Evolutionary conservation across 2,329 filamentous ascomycete genomes (phyloP), one percentile per base, ranked within the genome.

Genomic region (Talaromyces verruculosus): DNA sequence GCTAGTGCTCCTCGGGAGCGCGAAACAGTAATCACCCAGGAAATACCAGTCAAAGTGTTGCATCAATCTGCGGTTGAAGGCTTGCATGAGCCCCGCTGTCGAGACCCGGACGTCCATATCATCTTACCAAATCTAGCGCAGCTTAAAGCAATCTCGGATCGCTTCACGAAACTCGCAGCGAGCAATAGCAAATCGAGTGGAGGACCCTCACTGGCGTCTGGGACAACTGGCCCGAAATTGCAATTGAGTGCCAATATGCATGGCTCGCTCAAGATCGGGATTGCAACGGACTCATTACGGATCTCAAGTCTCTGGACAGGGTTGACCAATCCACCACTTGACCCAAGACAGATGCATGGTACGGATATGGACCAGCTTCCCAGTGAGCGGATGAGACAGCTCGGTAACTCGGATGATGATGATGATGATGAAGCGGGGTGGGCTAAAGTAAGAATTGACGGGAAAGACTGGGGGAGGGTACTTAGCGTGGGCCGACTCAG

Each of bases 211-310:
- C 69, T 65, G 65, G 70, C 64, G 64, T 70, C 69, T 19, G 72
- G 69, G 17, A 62, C 68, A 0, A 71, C 73, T 5, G 74, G 77
- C 3, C 84, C 92, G 0, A 91, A 93, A 72, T 83, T 99, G 2
- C 92, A 97, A 76, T 81, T 98, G 51, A 90, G 90, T 63, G 95
- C 93, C 35, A 99, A 97, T 78, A 97, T 97, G 92, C 91, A 96
- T 78, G 95, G 95, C 22, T 89, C 88, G 66, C 81, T 99, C 65
- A 88, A 88, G 57, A 84, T 99, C 68, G 88, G 90, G 11, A 90
- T 97, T 67, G 85, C 86, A 41, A 95, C 93, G 0, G 93, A 98
- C 75, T 87, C 90, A 7, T 87, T 97, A 71, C 89, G 90, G 67
- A 96, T 98, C 65, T 89, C 89, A 66, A 95, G 90, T 72, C 86